Evolutionary conservation across 345 rosid species (phyloP), one percentile per base, ranked within the genome.

Genomic region (Brassica juncea): DNA sequence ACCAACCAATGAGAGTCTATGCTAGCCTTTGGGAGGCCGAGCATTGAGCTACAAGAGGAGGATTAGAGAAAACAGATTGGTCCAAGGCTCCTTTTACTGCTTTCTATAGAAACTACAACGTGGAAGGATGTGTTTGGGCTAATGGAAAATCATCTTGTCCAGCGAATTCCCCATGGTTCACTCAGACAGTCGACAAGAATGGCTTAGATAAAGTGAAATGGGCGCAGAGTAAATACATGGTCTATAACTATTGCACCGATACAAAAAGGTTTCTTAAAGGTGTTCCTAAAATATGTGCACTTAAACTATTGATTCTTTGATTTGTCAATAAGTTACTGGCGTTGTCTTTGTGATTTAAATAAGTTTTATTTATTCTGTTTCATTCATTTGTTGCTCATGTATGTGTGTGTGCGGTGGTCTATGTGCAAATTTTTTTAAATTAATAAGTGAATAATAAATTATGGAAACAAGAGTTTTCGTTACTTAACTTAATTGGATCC

Each of bases 1-100:
- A 65, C 67, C 89, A 89, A 44, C 82, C 90, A 11, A 91, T 88
- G 92, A 88, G 88, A 28, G 61, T 86, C 1, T 80, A 88, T 67
- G 87, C 90, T 0, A 88, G 90, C n/a, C 67, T 92, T 0, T 90
- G 94, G 93, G 87, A 90, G 76, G 97, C 93, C 0, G 97, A 90
- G 49, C 83, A 89, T 35, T 90, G 90, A 92, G 92, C 94, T 0
- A 89, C 94, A 6, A 85, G 89, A n/a, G 94, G 94, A 5, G 92
- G 91, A 1, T 68, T 84, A 11, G 86, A 87, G 12, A 88, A 90
- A 85, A 87, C 84, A 3, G 88, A 89, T 57, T 88, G 93, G 93
- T 68, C 84, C 0, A 76, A 79, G 58, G 91, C 94, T 25, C 97
- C 94, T 3, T 88, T 92, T 80, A 79, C 80, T 0, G 88, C 97